phyloP scores from a whole-genome alignment of 768 basidiomycete genomes.

The Hysterangium stoloniferum region DNA sequence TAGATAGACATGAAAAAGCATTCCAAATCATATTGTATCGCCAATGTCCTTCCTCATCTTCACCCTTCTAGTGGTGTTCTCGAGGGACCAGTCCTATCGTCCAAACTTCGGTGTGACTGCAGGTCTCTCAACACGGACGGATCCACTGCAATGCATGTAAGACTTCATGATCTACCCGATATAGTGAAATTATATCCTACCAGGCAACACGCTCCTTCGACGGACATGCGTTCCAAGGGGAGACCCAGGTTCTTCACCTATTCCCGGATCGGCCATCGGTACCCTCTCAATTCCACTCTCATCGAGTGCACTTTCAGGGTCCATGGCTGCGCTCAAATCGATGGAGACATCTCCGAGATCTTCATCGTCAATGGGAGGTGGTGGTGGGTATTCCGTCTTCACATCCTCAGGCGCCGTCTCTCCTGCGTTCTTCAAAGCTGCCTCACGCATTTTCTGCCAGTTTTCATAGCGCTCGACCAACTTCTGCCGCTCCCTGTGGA shows the following conservation, averaged over 20 bases:
- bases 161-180: constrained; percentile 10
- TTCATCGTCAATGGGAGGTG: constrained; percentile 68
- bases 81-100: constrained; percentile 34
- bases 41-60: neutral
- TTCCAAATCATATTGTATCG: neutral
- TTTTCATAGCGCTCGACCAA: constrained; percentile 79
- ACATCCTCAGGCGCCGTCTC: constrained; percentile 69
- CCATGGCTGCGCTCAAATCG: constrained; percentile 80
- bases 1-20: constrained; percentile 6
- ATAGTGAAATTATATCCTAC: constrained; percentile 30
- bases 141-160: constrained; percentile 50
- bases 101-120: constrained; percentile 79
- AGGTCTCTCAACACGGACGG: constrained; percentile 82
- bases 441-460: constrained; percentile 81
- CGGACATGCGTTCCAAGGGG: constrained; percentile 75
- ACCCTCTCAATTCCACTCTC: constrained; percentile 81
- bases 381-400: constrained; percentile 62
- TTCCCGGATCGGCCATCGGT: constrained; percentile 85
- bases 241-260: constrained; percentile 60
- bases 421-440: constrained; percentile 62
- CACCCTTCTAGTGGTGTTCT: constrained; percentile 7
- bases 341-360: constrained; percentile 86
- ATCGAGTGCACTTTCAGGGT: constrained; percentile 64
- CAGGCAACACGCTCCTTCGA: constrained; percentile 91
- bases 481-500: constrained; percentile 74